These are phyloP conservation scores for Coelastrella sp. DNA, from an alignment of 139 green algal species.

Conservation along the genomic window DNA sequence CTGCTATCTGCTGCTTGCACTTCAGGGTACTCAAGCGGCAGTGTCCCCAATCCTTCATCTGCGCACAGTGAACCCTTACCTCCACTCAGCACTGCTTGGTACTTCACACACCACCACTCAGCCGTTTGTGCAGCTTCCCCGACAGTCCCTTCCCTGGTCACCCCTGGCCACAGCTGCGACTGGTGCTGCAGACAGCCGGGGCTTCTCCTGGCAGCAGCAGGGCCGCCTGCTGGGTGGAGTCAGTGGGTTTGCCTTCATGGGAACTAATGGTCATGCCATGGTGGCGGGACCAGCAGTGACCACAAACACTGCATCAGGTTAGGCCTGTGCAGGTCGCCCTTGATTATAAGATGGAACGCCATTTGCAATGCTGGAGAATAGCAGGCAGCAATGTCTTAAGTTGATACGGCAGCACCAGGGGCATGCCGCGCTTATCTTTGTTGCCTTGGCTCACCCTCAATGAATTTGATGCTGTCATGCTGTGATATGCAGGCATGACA, in stretches of 20 bases:
- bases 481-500: not conserved
- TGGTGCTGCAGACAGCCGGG: not conserved
- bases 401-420: too few species aligned
- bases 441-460: not conserved
- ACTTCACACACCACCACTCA: not conserved
- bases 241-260: slow-evolving; percentile 69
- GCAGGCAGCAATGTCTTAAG: too few species aligned
- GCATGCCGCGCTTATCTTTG: not conserved
- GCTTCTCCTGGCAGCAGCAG: not conserved
- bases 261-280: slow-evolving; percentile 31
- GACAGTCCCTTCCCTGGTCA: slow-evolving; percentile 19
- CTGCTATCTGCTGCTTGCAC: slow-evolving; percentile 9
- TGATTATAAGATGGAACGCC: too few species aligned
- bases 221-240: slow-evolving; percentile 49
- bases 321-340: too few species aligned
- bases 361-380: too few species aligned
- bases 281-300: slow-evolving; percentile 2
- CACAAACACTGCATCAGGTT: not conserved
- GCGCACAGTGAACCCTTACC: slow-evolving; percentile 74
- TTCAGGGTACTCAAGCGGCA: not conserved
- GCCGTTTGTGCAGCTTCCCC: not conserved
- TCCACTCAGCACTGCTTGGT: slow-evolving; percentile 46
- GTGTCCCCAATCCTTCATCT: slow-evolving; percentile 67
- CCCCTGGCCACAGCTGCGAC: not conserved
- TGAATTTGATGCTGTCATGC: not conserved